Conservation (phyloP, 2,329 filamentous ascomycete genomes). For the Cryphonectria radicalis region DNA sequence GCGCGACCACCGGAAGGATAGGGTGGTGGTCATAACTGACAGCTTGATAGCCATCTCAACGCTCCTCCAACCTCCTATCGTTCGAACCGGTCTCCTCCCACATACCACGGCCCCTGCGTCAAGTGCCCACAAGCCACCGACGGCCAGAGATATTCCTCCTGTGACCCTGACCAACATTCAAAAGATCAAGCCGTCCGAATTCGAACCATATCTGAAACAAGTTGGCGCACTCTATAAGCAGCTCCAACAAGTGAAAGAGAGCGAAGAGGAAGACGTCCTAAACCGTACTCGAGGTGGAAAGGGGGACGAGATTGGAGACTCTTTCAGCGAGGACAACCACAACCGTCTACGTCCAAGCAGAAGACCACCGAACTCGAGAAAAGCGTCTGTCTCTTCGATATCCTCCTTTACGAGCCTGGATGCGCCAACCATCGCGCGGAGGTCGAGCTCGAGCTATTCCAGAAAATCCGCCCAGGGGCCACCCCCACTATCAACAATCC, state of each 20-base stretch:
- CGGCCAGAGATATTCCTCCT: slow-evolving; percentile 86
- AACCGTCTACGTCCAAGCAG: slow-evolving; percentile 52
- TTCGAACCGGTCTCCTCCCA: slow-evolving; percentile 83
- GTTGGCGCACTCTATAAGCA: slow-evolving; percentile 89
- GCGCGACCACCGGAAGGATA: slow-evolving; percentile 28
- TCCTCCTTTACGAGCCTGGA: slow-evolving; percentile 57
- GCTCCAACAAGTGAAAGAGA: slow-evolving; percentile 81
- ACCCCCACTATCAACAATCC: slow-evolving; percentile 89
- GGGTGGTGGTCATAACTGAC: slow-evolving; percentile 21
- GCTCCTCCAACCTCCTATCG: slow-evolving; percentile 86
- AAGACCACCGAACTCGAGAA: slow-evolving; percentile 44
- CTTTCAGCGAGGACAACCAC: slow-evolving; percentile 41
- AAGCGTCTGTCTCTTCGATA: slow-evolving; percentile 50
- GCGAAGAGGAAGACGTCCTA: slow-evolving; percentile 64
- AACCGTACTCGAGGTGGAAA: slow-evolving; percentile 43
- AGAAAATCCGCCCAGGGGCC: slow-evolving; percentile 71
- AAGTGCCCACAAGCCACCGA: slow-evolving; percentile 81
- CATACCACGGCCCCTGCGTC: slow-evolving; percentile 71
- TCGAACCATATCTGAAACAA: slow-evolving; percentile 82
- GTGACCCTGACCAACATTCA: slow-evolving; percentile 89
- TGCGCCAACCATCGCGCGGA: slow-evolving; percentile 45
- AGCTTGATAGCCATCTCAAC: slow-evolving; percentile 77
- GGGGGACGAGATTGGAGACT: slow-evolving; percentile 48
- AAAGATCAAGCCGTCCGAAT: slow-evolving; percentile 77
- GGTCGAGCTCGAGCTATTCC: slow-evolving; percentile 52